A percentile compares a stretch with the other conserved stretches of the same genome.
Evolutionary conservation across 345 rosid genomes (phyloP).

Genomic region (Syzygium oleosum): DNA sequence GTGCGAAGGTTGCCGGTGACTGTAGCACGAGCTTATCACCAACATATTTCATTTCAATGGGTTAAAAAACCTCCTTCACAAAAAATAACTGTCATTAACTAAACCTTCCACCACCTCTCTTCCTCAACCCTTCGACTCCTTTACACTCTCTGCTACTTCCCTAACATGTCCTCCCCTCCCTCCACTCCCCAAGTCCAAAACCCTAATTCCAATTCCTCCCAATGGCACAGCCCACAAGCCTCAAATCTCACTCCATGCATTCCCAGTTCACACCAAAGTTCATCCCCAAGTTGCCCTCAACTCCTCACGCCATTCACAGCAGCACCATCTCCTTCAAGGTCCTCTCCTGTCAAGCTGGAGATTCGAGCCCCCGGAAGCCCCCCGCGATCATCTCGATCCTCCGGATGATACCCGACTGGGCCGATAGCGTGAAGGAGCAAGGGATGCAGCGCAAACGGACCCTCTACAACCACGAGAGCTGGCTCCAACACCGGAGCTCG

Average conservation of each 20-base stretch:
- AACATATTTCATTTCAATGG: neutral
- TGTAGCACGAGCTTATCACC: neutral
- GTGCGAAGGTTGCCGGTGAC: neutral
- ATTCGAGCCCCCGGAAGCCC: conserved; percentile 12
- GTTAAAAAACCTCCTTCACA: conserved; percentile 31
- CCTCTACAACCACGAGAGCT: conserved; percentile 70
- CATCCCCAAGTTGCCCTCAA: conserved; percentile 8
- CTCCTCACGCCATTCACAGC: neutral
- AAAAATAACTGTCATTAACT: neutral
- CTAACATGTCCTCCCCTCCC: conserved; percentile 17
- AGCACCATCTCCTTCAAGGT: neutral
- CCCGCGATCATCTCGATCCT: conserved; percentile 43
- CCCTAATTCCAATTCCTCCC: conserved; percentile 20
- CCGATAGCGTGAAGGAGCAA: conserved; percentile 68
- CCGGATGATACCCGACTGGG: conserved; percentile 77
- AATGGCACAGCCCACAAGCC: conserved; percentile 35
- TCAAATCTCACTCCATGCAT: conserved; percentile 11
- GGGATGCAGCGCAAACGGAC: conserved; percentile 67
- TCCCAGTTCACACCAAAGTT: conserved; percentile 25
- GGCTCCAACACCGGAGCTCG: conserved; percentile 89
- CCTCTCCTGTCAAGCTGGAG: conserved; percentile 22
- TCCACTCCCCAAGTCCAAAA: conserved; percentile 9
- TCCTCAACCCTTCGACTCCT: neutral
- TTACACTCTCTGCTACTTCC: neutral
- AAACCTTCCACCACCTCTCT: neutral